Evolutionary conservation across 129 eudicot genomes (phyloP).

Genomic region (Lonicera japonica): DNA sequence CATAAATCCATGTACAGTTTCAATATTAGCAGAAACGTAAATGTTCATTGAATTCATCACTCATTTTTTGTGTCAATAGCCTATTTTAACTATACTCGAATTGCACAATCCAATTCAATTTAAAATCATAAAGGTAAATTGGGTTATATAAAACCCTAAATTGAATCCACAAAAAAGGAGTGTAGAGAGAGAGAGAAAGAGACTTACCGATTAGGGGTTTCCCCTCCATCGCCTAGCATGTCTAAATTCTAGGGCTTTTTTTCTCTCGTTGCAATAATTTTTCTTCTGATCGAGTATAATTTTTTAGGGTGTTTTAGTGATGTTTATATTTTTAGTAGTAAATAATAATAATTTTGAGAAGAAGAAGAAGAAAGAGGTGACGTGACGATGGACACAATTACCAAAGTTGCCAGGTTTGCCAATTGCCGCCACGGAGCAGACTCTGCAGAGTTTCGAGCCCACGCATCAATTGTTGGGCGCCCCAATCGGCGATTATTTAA

Average conservation of each 20-base stretch:
- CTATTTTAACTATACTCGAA: too few relatives aligned
- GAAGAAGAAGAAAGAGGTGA: not conserved
- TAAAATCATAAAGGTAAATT: too few relatives aligned
- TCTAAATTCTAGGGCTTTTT: not conserved
- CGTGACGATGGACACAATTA: not conserved
- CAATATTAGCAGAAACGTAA: not conserved
- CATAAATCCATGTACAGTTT: not conserved
- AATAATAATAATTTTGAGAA: too few relatives aligned
- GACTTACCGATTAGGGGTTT: conserved; percentile 55
- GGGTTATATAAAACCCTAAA: conserved; percentile 8
- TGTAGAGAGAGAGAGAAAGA: not conserved
- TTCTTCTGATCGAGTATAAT: not conserved
- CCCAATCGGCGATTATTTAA: too few relatives aligned
- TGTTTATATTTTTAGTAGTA: too few relatives aligned
- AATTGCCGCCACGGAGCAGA: too few relatives aligned
- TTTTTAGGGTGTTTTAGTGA: not conserved
- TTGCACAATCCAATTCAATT: too few relatives aligned
- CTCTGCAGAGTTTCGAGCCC: too few relatives aligned
- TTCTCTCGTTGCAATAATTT: not conserved
- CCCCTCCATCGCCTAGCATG: conserved; percentile 44
- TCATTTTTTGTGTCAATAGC: too few relatives aligned
- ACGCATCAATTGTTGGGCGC: too few relatives aligned
- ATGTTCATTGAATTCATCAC: not conserved
- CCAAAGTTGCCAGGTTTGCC: too few relatives aligned
- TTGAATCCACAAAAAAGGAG: not conserved